Conservation (phyloP, 1,139 yeast species). For the Kazachstania sp. region DNA sequence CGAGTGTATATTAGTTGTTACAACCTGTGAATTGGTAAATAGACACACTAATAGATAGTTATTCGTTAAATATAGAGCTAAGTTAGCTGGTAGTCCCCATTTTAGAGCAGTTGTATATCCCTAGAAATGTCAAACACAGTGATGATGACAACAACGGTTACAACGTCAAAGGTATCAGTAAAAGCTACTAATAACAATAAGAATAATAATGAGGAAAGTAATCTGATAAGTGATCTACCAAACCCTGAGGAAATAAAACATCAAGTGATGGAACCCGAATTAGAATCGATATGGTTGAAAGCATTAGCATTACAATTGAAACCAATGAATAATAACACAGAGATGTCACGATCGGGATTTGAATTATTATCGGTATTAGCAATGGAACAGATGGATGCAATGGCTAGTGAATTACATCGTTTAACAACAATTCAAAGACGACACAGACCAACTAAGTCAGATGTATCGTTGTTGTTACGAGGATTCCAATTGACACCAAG, state of each 20-base stretch:
- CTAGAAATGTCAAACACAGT: too few species aligned
- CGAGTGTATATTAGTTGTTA: too few species aligned
- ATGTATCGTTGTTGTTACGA: conserved; percentile 34
- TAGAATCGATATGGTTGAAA: conserved; percentile 19
- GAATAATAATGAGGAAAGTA: not conserved
- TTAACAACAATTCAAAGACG: conserved; percentile 57
- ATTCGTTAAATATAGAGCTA: too few species aligned
- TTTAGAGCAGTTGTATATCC: too few species aligned
- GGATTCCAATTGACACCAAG: conserved; percentile 39
- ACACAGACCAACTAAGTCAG: not conserved
- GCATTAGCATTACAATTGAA: conserved; percentile 34
- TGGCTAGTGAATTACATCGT: conserved; percentile 43
- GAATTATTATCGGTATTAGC: conserved; percentile 42
- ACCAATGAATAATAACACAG: conserved; percentile 31
- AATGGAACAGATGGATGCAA: conserved; percentile 41
- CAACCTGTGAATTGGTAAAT: too few species aligned
- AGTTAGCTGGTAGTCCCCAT: too few species aligned
- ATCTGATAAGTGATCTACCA: not conserved
- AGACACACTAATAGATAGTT: too few species aligned
- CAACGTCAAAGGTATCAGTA: not conserved
- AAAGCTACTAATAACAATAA: not conserved
- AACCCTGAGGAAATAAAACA: conserved; percentile 7
- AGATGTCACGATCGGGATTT: conserved; percentile 39
- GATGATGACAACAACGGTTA: too few species aligned
- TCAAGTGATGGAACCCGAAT: conserved; percentile 9